Base-by-base conservation (phyloP, 2,329 filamentous ascomycete species). In the Ceratocystis colombiana region DNA sequence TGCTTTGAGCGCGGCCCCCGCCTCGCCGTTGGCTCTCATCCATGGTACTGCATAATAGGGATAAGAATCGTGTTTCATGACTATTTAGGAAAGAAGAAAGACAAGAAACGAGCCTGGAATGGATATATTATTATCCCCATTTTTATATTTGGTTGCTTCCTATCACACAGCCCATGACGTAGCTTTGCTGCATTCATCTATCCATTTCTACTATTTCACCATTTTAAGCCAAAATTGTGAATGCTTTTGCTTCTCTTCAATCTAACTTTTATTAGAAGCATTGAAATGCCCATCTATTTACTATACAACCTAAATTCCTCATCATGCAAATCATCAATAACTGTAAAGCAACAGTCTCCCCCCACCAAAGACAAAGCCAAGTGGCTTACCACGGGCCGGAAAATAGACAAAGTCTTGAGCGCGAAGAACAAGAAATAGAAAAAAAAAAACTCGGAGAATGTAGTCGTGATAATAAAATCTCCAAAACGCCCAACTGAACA, bases 301-400 rank as follows among this genome's bases (percentile, higher is more conserved):
- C 25, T 64, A 46, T 53, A 64, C 45, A 50, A 64, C 45, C 62
- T 50, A 30, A 59, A 53, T 25, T 59, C 25, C 25, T 30, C 62
- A 50, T 64, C 45, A 64, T 64, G 50, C 62, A 59, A 64, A 64
- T 53, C 62, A 64, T 64, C 62, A 64, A 53, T 53, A 64, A 64
- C 44, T 64, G 28, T n/a, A 17, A 64, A 64, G 62, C 45, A 20
- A 59, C 55, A 41, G 37, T 41, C 37, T 41, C 10, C 10, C 37
- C 37, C 37, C 10, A 53, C 48, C 55, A 59, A 37, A 12, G 55
- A n/a, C 55, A 33, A 41, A 41, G 30, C 25, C 7, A 33, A 33
- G 25, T 57, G 33, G 53, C 53, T n/a, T 37, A 37, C 33, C 33
- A 37, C 33, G 10, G 28, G 33, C 33, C 22, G 48, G 48, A 20